Base-by-base conservation (phyloP, 148 eudicot species). In the Rhododendron molle region DNA sequence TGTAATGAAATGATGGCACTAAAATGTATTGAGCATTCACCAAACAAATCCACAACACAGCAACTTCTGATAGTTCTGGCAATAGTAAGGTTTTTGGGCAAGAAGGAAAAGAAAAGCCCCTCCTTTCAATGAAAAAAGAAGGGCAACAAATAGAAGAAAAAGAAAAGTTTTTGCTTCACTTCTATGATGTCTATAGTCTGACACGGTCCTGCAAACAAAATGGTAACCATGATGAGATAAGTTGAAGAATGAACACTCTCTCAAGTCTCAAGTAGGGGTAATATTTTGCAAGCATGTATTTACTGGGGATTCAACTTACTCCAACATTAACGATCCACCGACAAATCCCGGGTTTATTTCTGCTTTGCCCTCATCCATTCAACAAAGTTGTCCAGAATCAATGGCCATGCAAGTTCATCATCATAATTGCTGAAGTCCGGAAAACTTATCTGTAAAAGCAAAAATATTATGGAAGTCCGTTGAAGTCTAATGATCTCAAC, bases 301-400 rank as follows among this genome's bases (percentile, higher is more conserved):
- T 9, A 79, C 83, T 16, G 11, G 32, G 32, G 18, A 56, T 28
- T 58, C 21, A 76, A 82, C 82, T 28, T 83, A 78, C 88, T 62
- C 50, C 30, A 83, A 30, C 38, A 80, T 30, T 2, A 44, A 34
- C 38, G 32, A 81, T 49, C 85, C 38, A 50, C 77, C 84, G 23
- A 78, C 83, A 49, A 52, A 11, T 56, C 77, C 54, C 28, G n/a
- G 34, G 62, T 88, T 85, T 73, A 92, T 58, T 87, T 72, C 83
- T 93, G 90, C 87, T 93, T 95, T 67, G 93, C 93, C 89, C 89
- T 92, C 90, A 96, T 86, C 98, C 98, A 95, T 34, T 93, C 99
- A 73, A 95, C 99, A 89, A 95, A 97, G 85, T 94, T 94, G 93
- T 97, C 99, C 83, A 97, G 83, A 82, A 97, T 90, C 94, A 92